Base-by-base conservation (phyloP, 2,329 filamentous ascomycete species). In the Ploettnerulaceae sp. region DNA sequence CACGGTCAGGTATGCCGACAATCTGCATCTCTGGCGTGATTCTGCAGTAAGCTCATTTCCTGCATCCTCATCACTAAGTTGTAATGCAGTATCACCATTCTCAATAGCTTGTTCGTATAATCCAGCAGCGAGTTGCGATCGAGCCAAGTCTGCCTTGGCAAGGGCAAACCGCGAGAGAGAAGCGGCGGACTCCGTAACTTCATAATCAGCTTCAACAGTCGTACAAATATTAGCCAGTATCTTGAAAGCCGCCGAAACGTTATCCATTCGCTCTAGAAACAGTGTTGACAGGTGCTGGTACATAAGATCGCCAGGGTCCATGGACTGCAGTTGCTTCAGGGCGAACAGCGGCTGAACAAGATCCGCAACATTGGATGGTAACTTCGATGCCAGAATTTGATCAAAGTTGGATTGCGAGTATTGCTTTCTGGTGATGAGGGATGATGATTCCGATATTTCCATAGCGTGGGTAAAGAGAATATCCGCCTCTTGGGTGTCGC, bases 391-490 rank as follows among this genome's bases (percentile, higher is more conserved):
- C 11, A 89, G 65, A 5, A 95, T 72, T 55, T 88, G 75, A 59
- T 98, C 91, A 63, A 98, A 97, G 37, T 86, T 74, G 1, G 88
- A 86, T 0, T 84, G 71, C 0, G 88, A 76, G 62, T 90, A 97
- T 63, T 91, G 86, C 22, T 83, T 79, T 62, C 89, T 86, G 0
- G 84, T 81, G 4, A 89, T 71, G 2, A 82, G 65, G 0, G 84
- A 82, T 0, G 86, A 85, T 0, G 88, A 84, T 51, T 89, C 86
- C 0, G 89, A 82, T 38, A 98, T 91, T 53, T 95, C 90, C 70
- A 95, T 93, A 0, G 93, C 91, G 63, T 98, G 93, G 1, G 87
- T 90, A 62, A 96, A 95, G 7, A 97, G 77, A 8, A 82, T 82
- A 17, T 88, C 76, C 1, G 91, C 90, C 67, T 96, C 89, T 51